These are phyloP conservation scores for Dioszegia crocea DNA, from an alignment of 768 basidiomycete genomes.

Conservation along the genomic window DNA sequence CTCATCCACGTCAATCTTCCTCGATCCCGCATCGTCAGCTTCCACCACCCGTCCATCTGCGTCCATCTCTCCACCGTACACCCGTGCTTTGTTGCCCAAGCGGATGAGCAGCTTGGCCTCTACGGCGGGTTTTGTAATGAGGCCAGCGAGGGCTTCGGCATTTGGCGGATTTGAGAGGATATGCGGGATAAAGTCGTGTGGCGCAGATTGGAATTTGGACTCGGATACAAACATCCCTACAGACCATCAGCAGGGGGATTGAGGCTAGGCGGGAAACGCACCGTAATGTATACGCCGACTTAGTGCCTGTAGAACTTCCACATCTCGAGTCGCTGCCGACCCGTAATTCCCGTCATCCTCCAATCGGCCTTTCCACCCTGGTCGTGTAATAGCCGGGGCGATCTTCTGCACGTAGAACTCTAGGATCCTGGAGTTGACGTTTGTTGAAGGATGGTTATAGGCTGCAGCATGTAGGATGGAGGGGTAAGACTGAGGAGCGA, in stretches of 20 bases:
- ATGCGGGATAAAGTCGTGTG: slow-evolving; percentile 84
- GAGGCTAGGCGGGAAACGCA: slow-evolving; percentile 48
- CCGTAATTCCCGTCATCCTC: slow-evolving; percentile 92
- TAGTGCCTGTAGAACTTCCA: slow-evolving; percentile 96
- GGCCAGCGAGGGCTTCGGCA: slow-evolving; percentile 66
- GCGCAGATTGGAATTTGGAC: slow-evolving; percentile 85
- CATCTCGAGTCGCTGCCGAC: slow-evolving; percentile 86
- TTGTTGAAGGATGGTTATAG: slow-evolving; percentile 57
- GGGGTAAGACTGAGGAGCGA: slow-evolving; percentile 69
- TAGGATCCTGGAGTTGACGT: slow-evolving; percentile 80
- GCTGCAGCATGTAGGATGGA: slow-evolving; percentile 57
- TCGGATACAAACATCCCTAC: slow-evolving; percentile 98
- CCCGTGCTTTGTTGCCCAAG: slow-evolving; percentile 72
- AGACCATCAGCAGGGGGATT: neutral
- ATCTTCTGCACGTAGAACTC: slow-evolving; percentile 83
- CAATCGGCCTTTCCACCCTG: slow-evolving; percentile 4
- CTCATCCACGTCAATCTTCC: slow-evolving; percentile 86
- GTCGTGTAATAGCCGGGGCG: slow-evolving; percentile 75
- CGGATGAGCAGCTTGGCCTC: slow-evolving; percentile 77
- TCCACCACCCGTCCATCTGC: slow-evolving; percentile 43
- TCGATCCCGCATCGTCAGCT: slow-evolving; percentile 26
- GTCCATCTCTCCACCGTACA: slow-evolving; percentile 77
- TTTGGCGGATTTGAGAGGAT: slow-evolving; percentile 67
- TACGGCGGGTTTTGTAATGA: slow-evolving; percentile 98
- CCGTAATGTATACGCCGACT: slow-evolving; percentile 98